These are phyloP conservation scores for Candida ovalis DNA, from an alignment of 805 yeast species.

Conservation along the genomic window DNA sequence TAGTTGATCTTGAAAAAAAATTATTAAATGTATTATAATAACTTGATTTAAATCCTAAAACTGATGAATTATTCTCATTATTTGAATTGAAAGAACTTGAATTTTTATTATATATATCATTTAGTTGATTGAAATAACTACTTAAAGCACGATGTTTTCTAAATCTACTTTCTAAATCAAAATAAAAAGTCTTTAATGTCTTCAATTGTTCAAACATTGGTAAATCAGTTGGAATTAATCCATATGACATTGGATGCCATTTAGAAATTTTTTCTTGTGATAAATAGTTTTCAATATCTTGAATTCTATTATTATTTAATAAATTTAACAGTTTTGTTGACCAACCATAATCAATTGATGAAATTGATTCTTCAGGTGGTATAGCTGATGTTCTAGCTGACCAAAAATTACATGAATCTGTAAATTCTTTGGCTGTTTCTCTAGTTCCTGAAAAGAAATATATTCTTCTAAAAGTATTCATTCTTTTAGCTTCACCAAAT, in stretches of 20 bases:
- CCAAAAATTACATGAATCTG: slow-evolving; percentile 85
- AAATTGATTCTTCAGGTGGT: slow-evolving; percentile 68
- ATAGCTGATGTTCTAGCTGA: slow-evolving; percentile 80
- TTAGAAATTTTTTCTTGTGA: slow-evolving; percentile 33
- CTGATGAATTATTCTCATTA: neutral
- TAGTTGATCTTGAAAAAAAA: slow-evolving; percentile 13
- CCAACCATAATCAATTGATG: slow-evolving; percentile 87
- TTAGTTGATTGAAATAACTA: slow-evolving; percentile 9
- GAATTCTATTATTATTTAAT: slow-evolving; percentile 1
- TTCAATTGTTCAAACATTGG: slow-evolving; percentile 36
- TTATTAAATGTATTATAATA: slow-evolving; percentile 8
- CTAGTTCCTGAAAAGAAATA: slow-evolving; percentile 63
- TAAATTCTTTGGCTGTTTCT: slow-evolving; percentile 65
- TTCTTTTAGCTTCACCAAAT: slow-evolving; percentile 29
- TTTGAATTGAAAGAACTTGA: neutral
- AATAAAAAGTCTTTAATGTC: slow-evolving; percentile 37
- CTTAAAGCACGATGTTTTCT: slow-evolving; percentile 38
- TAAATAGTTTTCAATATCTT: slow-evolving; percentile 19
- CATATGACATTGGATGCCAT: slow-evolving; percentile 38
- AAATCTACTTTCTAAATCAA: slow-evolving; percentile 35
- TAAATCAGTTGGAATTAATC: slow-evolving; percentile 26
- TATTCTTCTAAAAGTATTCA: slow-evolving; percentile 34
- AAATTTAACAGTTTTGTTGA: slow-evolving; percentile 27
- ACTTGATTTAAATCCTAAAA: slow-evolving; percentile 2
- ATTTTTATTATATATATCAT: slow-evolving; percentile 10